Evolutionary conservation across 2,329 filamentous ascomycete genomes (phyloP).

Genomic region (Fusarium dimerum): DNA sequence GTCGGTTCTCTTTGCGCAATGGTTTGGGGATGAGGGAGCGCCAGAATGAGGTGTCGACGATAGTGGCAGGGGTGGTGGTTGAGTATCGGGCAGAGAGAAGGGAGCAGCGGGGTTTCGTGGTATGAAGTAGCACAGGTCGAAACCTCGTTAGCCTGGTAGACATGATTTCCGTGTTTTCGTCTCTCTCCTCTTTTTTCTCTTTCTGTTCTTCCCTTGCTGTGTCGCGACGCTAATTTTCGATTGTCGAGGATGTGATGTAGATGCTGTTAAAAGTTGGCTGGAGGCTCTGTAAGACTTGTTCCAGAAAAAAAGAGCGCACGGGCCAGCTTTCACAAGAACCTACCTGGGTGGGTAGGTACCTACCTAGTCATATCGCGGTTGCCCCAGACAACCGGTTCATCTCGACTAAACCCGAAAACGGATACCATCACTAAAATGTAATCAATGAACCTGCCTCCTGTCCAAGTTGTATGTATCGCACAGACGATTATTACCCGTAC

Average conservation of each 20-base stretch:
- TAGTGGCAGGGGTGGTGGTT: slow-evolving; percentile 47
- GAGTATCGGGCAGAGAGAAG: slow-evolving; percentile 28
- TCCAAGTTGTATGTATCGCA: too few species aligned
- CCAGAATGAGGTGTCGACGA: slow-evolving; percentile 66
- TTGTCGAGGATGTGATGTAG: slow-evolving; percentile 1
- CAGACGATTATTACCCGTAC: too few species aligned
- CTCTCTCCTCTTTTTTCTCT: slow-evolving; percentile 19
- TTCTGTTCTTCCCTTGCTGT: neutral
- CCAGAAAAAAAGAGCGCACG: slow-evolving; percentile 22
- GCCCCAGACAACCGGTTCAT: too few species aligned
- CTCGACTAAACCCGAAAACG: too few species aligned
- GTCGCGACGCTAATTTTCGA: neutral
- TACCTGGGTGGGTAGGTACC: too few species aligned
- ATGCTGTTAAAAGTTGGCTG: slow-evolving; percentile 1
- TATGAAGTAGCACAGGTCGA: slow-evolving; percentile 4
- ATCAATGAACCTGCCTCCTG: too few species aligned
- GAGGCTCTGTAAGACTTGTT: slow-evolving; percentile 16
- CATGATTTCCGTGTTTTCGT: slow-evolving; percentile 7
- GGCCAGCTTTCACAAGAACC: slow-evolving; percentile 18
- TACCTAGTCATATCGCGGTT: neutral
- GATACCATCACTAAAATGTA: too few species aligned
- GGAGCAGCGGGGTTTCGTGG: neutral
- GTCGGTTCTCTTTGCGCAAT: slow-evolving; percentile 49
- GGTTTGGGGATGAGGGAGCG: slow-evolving; percentile 68
- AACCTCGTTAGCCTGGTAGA: slow-evolving; percentile 5